Conservation (phyloP, 2,329 filamentous ascomycete species). For the Dendrostoma leiphaemia region DNA sequence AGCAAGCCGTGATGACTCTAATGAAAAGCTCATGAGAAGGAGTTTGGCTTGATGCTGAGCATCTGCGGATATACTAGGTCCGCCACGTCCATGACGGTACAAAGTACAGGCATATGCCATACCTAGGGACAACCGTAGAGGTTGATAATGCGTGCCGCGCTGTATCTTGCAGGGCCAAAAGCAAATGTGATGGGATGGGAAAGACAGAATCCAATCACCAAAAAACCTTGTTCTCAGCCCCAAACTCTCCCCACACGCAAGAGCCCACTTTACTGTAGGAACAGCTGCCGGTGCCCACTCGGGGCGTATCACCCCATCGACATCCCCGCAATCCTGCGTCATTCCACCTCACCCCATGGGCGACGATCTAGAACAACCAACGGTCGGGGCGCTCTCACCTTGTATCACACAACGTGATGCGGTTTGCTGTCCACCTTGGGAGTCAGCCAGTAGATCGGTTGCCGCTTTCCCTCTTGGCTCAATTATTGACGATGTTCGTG, state of each 20-base stretch:
- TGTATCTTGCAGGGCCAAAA: no score
- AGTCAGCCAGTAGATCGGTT: not conserved
- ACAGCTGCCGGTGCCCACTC: not conserved
- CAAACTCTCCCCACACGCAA: not conserved
- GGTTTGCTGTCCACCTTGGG: not conserved
- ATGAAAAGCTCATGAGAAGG: not conserved
- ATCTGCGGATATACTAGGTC: not conserved
- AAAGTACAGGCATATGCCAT: no score
- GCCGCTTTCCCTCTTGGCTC: no score
- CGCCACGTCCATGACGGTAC: no score
- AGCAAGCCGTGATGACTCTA: not conserved
- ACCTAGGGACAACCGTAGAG: no score
- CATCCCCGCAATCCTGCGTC: constrained; percentile 15
- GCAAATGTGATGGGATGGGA: no score
- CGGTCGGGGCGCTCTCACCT: no score
- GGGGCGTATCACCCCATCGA: constrained; percentile 12
- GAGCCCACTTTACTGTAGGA: not conserved
- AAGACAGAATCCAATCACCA: no score
- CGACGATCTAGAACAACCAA: constrained; percentile 11
- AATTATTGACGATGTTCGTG: no score
- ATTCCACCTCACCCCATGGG: constrained; percentile 17
- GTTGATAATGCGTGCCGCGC: no score
- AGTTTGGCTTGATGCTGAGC: not conserved
- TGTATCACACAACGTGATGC: not conserved
- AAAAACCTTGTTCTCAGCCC: no score